phyloP scores from a whole-genome alignment of 129 eudicot genomes.

The Solidago caesia region DNA sequence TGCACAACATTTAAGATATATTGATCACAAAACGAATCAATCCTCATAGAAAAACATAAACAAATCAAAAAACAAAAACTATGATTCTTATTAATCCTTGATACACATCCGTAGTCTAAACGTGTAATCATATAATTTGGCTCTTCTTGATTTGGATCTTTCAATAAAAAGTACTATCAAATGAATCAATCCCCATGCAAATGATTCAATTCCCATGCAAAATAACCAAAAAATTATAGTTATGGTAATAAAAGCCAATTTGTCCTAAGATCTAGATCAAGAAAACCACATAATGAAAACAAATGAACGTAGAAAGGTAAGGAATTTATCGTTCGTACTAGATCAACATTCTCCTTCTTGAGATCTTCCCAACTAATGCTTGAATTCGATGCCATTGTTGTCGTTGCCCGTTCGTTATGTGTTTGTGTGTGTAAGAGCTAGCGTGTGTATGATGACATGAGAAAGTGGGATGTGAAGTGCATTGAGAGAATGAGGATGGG shows the following conservation, averaged over 20 bases:
- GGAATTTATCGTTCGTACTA: constrained; percentile 33
- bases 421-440: constrained; percentile 11
- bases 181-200: neutral
- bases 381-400: constrained; percentile 30
- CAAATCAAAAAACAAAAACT: neutral
- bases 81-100: neutral
- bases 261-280: neutral
- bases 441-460: neutral
- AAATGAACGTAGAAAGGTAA: neutral
- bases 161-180: no score
- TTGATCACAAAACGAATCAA: neutral
- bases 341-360: constrained; percentile 67
- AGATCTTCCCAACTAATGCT: constrained; percentile 49
- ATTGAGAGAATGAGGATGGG: neutral
- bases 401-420: neutral
- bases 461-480: constrained; percentile 23
- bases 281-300: neutral
- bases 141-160: no score
- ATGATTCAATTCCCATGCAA: neutral
- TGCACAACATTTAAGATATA: constrained; percentile 16
- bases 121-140: neutral
- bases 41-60: constrained; percentile 3
- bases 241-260: neutral
- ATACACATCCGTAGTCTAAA: neutral
- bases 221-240: neutral